phyloP scores from a whole-genome alignment of 148 eudicot genomes.

The Simmondsia chinensis region DNA sequence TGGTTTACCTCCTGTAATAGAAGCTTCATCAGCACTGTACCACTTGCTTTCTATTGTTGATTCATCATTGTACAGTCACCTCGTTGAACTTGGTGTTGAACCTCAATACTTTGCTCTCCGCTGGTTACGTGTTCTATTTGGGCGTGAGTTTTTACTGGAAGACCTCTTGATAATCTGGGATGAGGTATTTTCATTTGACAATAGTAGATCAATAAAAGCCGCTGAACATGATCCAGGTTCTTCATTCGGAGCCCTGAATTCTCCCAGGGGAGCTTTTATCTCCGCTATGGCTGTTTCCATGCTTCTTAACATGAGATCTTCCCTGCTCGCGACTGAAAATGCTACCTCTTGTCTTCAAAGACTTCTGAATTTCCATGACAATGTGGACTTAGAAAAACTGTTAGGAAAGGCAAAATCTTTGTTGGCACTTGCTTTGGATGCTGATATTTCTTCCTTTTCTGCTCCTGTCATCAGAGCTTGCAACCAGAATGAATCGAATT shows the following conservation, averaged over 20 bases:
- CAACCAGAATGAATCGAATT: slow-evolving; percentile 22
- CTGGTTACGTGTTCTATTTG: slow-evolving; percentile 89
- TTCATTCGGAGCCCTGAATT: slow-evolving; percentile 42
- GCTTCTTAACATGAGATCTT: slow-evolving; percentile 77
- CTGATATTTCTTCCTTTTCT: slow-evolving; percentile 34
- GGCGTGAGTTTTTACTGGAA: slow-evolving; percentile 85
- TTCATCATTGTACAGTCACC: slow-evolving; percentile 76
- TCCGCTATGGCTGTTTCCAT: slow-evolving; percentile 85
- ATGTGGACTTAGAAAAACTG: slow-evolving; percentile 49
- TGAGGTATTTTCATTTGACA: slow-evolving; percentile 70
- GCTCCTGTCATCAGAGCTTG: slow-evolving; percentile 15
- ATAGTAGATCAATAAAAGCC: slow-evolving; percentile 20
- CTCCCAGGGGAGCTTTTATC: slow-evolving; percentile 81
- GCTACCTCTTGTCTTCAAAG: slow-evolving; percentile 92
- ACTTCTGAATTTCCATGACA: slow-evolving; percentile 71
- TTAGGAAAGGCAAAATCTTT: slow-evolving; percentile 68
- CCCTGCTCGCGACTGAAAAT: slow-evolving; percentile 82
- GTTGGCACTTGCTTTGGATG: slow-evolving; percentile 53
- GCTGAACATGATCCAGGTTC: slow-evolving; percentile 35
- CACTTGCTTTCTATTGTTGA: slow-evolving; percentile 80
- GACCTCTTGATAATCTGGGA: slow-evolving; percentile 77
- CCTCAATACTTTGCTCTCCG: slow-evolving; percentile 96
- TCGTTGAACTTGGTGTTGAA: slow-evolving; percentile 89
- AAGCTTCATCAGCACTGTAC: slow-evolving; percentile 85
- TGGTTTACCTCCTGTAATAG: slow-evolving; percentile 74